phyloP scores from a whole-genome alignment of 257 asterid genomes.

The Ilex aquifolium region DNA sequence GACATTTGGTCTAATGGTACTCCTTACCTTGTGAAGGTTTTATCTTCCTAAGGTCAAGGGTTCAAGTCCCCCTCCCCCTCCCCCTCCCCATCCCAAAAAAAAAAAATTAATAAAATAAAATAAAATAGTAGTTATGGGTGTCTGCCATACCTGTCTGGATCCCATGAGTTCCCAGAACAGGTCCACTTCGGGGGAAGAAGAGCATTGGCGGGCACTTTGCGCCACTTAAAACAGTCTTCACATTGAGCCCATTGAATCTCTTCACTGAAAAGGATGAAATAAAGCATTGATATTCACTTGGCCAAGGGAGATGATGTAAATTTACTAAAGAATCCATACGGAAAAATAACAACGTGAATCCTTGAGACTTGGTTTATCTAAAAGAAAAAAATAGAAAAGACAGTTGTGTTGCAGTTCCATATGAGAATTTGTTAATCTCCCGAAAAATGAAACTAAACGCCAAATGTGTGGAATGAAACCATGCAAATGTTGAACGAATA shows the following conservation, averaged over 20 bases:
- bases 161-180: slow-evolving; percentile 65
- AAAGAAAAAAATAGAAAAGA: too few relatives aligned
- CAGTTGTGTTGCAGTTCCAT: too few relatives aligned
- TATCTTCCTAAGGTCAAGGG: too few relatives aligned
- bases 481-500: too few relatives aligned
- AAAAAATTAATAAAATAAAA: too few relatives aligned
- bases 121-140: not conserved
- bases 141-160: slow-evolving; percentile 54
- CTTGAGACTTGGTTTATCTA: not conserved
- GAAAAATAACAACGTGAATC: not conserved
- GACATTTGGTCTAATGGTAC: too few relatives aligned
- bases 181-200: slow-evolving; percentile 73
- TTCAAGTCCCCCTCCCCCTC: too few relatives aligned
- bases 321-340: not conserved
- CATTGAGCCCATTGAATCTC: slow-evolving; percentile 81
- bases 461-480: too few relatives aligned
- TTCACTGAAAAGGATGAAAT: slow-evolving; percentile 29
- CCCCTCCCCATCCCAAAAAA: too few relatives aligned
- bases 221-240: slow-evolving; percentile 94
- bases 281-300: not conserved
- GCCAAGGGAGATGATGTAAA: not conserved
- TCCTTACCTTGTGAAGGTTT: too few relatives aligned
- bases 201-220: slow-evolving; percentile 70
- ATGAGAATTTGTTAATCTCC: too few relatives aligned
- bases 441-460: too few relatives aligned